Conservation (phyloP, 768 basidiomycete genomes). For the Lyophyllum shimeji region DNA sequence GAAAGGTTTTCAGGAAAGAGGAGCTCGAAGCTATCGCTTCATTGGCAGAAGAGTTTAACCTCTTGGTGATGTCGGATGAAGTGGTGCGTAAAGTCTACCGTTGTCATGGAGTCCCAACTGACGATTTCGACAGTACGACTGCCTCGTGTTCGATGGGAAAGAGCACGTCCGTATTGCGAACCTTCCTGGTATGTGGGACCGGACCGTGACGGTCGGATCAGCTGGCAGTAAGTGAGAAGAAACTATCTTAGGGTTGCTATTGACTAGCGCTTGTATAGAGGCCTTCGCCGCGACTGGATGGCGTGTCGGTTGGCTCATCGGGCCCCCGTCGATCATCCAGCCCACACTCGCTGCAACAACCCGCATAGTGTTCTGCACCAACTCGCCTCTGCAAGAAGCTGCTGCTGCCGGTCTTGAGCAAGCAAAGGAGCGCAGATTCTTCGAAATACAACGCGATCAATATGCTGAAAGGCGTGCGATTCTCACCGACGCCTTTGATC, state of each 20-base stretch:
- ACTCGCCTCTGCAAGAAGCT: conserved; percentile 94
- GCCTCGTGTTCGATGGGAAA: conserved; percentile 82
- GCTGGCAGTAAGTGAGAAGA: conserved; percentile 72
- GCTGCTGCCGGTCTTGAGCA: conserved; percentile 87
- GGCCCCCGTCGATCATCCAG: conserved; percentile 74
- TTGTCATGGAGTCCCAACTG: conserved; percentile 2
- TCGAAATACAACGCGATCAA: conserved; percentile 70
- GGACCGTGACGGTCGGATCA: conserved; percentile 95
- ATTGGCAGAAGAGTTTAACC: conserved; percentile 88
- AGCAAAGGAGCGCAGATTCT: conserved; percentile 70
- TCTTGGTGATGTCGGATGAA: conserved; percentile 94
- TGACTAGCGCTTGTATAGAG: conserved; percentile 46
- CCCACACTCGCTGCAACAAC: conserved; percentile 91
- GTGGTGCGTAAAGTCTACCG: conserved; percentile 59
- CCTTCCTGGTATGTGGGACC: conserved; percentile 98
- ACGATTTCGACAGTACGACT: conserved; percentile 71
- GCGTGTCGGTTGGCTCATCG: conserved; percentile 97
- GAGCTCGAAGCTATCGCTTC: conserved; percentile 87
- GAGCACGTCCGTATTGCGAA: conserved; percentile 92
- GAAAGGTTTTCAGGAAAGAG: conserved; percentile 86
- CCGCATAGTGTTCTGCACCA: conserved; percentile 93
- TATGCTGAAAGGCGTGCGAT: conserved; percentile 79
- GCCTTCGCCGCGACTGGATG: conserved; percentile 97
- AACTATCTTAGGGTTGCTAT: background rate
- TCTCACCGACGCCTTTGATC: conserved; percentile 79